These are phyloP conservation scores for Phytophthora megakarya DNA, from an alignment of 352 stramenopile genomes.

Conservation along the genomic window DNA sequence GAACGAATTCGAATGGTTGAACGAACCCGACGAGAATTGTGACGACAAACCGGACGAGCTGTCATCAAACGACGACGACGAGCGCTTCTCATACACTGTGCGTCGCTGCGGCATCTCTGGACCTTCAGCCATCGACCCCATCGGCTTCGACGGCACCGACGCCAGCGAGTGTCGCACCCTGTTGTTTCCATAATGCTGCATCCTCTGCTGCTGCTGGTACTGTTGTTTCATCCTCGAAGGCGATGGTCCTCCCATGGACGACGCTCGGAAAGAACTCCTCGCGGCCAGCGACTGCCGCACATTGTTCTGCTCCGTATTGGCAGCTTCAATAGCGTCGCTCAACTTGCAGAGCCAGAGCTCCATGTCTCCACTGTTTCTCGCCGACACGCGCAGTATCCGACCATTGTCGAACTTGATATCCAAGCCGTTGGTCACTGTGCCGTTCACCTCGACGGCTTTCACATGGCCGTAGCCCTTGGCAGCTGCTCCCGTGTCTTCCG, in stretches of 20 bases:
- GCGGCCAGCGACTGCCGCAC: constrained; percentile 56
- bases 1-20: constrained; percentile 40
- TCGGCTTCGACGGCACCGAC: constrained; percentile 41
- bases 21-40: constrained; percentile 26
- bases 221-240: constrained; percentile 43
- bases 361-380: constrained; percentile 65
- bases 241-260: constrained; percentile 31
- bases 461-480: constrained; percentile 87
- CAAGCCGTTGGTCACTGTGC: constrained; percentile 59
- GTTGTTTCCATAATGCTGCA: constrained; percentile 23
- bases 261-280: constrained; percentile 49
- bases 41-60: constrained; percentile 36
- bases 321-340: constrained; percentile 71
- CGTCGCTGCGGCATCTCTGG: constrained; percentile 19
- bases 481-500: constrained; percentile 65
- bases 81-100: constrained; percentile 40
- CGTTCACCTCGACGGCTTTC: constrained; percentile 72
- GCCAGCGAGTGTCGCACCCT: constrained; percentile 57
- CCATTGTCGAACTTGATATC: constrained; percentile 82
- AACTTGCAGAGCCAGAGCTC: constrained; percentile 77
- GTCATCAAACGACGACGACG: constrained; percentile 37
- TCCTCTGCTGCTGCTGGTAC: constrained; percentile 25
- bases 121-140: constrained; percentile 28
- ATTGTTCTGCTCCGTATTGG: constrained; percentile 62
- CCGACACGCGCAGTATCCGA: constrained; percentile 71